Conservation (phyloP, 2,329 filamentous ascomycete species). For the Aspergillus chevalieri region DNA sequence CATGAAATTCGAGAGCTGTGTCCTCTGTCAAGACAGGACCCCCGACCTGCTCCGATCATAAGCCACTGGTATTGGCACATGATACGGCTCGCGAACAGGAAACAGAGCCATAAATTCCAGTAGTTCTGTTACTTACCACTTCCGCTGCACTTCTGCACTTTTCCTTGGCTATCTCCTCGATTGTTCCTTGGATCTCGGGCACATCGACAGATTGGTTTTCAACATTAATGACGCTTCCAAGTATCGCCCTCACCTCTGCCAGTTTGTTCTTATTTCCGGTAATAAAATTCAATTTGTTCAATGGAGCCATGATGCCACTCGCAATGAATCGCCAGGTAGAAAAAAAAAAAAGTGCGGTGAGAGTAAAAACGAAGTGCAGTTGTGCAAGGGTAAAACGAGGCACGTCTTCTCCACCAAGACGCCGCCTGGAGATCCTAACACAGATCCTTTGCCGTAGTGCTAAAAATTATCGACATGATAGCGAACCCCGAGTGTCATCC, state of each 20-base stretch:
- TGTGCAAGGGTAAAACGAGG: too few relatives aligned
- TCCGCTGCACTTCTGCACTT: conserved; percentile 82
- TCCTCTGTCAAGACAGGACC: conserved; percentile 94
- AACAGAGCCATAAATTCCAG: not conserved
- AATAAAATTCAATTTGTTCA: conserved; percentile 74
- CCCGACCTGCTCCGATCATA: conserved; percentile 51
- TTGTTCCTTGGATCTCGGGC: conserved; percentile 81
- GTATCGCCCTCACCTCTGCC: conserved; percentile 78
- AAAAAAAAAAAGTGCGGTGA: too few relatives aligned
- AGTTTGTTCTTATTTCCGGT: conserved; percentile 96
- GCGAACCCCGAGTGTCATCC: too few relatives aligned
- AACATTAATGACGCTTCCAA: conserved; percentile 66
- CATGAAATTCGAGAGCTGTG: conserved; percentile 88
- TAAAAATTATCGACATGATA: too few relatives aligned
- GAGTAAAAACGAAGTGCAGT: too few relatives aligned
- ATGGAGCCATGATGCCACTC: conserved; percentile 37
- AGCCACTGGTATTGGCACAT: not conserved
- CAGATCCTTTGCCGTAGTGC: too few relatives aligned
- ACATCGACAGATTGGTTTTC: conserved; percentile 71
- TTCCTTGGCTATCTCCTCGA: conserved; percentile 83
- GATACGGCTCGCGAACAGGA: too few relatives aligned
- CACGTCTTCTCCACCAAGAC: too few relatives aligned
- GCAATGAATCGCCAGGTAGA: not conserved
- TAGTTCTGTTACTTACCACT: conserved; percentile 48
- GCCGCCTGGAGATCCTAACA: too few relatives aligned